phyloP scores from a whole-genome alignment of 1,284 basidiomycete genomes.

The Trichosporon asahii region DNA sequence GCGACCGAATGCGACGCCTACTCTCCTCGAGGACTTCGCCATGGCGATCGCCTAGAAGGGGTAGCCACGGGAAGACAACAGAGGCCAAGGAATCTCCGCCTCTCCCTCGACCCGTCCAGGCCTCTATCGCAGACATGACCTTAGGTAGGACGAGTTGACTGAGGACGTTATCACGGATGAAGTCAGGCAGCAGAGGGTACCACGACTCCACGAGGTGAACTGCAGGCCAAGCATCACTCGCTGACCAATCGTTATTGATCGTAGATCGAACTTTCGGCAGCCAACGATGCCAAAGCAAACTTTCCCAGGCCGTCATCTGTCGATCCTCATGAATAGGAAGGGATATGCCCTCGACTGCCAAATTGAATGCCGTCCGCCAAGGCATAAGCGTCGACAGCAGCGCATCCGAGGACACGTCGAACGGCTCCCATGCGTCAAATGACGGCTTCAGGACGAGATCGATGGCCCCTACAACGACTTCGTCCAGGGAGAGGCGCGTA shows the following conservation, averaged over 20 bases:
- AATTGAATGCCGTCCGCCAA: conserved; percentile 48
- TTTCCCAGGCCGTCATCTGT: conserved; percentile 91
- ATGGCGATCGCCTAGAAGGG: conserved; percentile 72
- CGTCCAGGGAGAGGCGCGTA: conserved; percentile 74
- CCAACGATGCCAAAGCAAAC: conserved; percentile 90
- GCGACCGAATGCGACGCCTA: conserved; percentile 72
- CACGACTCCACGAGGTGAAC: conserved; percentile 83
- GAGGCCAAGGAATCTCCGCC: conserved; percentile 60
- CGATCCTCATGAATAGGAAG: conserved; percentile 21
- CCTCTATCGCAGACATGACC: conserved; percentile 73
- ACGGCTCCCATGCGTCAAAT: conserved; percentile 44
- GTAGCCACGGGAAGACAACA: conserved; percentile 94
- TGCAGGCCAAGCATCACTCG: conserved; percentile 67
- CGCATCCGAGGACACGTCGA: conserved; percentile 38
- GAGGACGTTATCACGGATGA: conserved; percentile 89
- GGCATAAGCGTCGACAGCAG: conserved; percentile 44
- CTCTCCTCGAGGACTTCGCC: conserved; percentile 80
- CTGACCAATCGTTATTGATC: conserved; percentile 90
- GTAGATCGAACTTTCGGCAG: conserved; percentile 85
- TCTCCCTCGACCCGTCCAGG: conserved; percentile 64
- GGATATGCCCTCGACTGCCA: conserved; percentile 18
- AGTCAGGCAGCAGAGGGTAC: conserved; percentile 79
- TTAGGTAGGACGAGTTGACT: conserved; percentile 95
- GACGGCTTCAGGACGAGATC: conserved; percentile 58
- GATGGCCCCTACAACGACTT: conserved; percentile 86